Evolutionary conservation across 2,329 filamentous ascomycete genomes (phyloP), one percentile per base, ranked within the genome.

Genomic region (Exophiala alcalophila): DNA sequence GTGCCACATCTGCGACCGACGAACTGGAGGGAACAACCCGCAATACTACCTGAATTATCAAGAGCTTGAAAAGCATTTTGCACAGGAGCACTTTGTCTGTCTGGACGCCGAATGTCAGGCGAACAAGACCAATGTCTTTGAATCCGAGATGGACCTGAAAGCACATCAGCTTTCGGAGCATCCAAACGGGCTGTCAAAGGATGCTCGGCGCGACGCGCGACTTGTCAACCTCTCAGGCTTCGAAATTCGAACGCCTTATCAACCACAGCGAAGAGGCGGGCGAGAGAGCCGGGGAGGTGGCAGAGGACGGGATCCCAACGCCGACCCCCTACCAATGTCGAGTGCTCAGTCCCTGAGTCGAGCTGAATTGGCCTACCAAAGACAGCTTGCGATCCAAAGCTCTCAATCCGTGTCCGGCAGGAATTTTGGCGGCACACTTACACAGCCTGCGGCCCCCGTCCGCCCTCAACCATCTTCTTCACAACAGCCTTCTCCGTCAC

Each of bases 51-150:
- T 85, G 47, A 81, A 98, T 67, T 97, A 96, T 65, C 78, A 90
- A 53, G 79, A 85, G 1, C 72, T 98, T 3, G 89, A 94, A 60
- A 71, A 81, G 25, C 92, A 98, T 65, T 97, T 97, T 62, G 77
- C 78, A 50, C 83, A 83, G 54, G 89, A 92, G 44, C 92, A 98
- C 64, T 95, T 83, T 59, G 69, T 90, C 1, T 98, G 92, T 60
- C 65, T 78, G 5, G 89, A 98, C 57, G 74, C 77, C 40, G 90
- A 95, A 60, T 98, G 92, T 59, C 63, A 92, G 59, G 92, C 97
- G 57, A 95, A 95, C 77, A 97, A 96, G 62, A 96, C 97, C 61
- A 85, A 97, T 20, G 92, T 97, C 1, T 98, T 98, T 56, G 87
- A 88, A 41, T 90, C 89, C 0, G 87, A 96, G 59, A 82, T 98